A percentile compares a stretch with the other conserved stretches of the same genome.
Evolutionary conservation across 805 yeast genomes (phyloP).

Genomic region (Pichia nanzhaoensis): DNA sequence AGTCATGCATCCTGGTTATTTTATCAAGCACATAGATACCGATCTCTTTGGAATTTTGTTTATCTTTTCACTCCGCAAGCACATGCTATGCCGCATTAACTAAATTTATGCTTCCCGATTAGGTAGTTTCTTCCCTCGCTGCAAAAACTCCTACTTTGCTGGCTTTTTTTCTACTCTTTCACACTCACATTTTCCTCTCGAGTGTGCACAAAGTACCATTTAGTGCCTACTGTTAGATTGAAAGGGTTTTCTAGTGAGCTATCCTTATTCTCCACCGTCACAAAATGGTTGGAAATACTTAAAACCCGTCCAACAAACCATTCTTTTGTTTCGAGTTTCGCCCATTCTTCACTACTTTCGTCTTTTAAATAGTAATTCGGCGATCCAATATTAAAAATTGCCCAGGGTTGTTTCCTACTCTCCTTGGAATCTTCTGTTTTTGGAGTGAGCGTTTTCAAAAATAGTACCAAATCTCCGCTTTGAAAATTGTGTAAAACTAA

Average conservation of each 20-base stretch:
- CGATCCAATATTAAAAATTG: slow-evolving; percentile 85
- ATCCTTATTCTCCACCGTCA: slow-evolving; percentile 38
- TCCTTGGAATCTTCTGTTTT: slow-evolving; percentile 1
- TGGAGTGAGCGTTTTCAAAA: slow-evolving; percentile 57
- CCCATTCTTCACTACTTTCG: slow-evolving; percentile 17
- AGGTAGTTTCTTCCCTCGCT: background rate
- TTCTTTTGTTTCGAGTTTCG: slow-evolving; percentile 43
- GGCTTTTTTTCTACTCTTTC: too few species aligned
- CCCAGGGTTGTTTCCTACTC: slow-evolving; percentile 60
- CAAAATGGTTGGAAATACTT: slow-evolving; percentile 47
- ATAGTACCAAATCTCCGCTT: slow-evolving; percentile 71
- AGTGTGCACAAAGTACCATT: slow-evolving; percentile 62
- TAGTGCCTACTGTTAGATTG: slow-evolving; percentile 50
- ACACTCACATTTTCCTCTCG: background rate
- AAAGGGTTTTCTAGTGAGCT: slow-evolving; percentile 51
- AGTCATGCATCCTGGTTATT: background rate
- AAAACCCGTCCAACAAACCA: slow-evolving; percentile 77
- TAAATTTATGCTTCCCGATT: background rate
- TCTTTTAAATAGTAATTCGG: slow-evolving; percentile 73
- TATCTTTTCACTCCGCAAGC: too few species aligned
- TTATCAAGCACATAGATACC: too few species aligned
- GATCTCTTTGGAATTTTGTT: too few species aligned
- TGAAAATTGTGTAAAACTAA: slow-evolving; percentile 64
- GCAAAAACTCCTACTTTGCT: background rate
- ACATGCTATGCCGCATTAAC: background rate